Percentiles rank a stretch among this genome's conserved stretches.
phyloP scores from a whole-genome alignment of 2,329 filamentous ascomycete genomes.

The Colletotrichum tabaci region DNA sequence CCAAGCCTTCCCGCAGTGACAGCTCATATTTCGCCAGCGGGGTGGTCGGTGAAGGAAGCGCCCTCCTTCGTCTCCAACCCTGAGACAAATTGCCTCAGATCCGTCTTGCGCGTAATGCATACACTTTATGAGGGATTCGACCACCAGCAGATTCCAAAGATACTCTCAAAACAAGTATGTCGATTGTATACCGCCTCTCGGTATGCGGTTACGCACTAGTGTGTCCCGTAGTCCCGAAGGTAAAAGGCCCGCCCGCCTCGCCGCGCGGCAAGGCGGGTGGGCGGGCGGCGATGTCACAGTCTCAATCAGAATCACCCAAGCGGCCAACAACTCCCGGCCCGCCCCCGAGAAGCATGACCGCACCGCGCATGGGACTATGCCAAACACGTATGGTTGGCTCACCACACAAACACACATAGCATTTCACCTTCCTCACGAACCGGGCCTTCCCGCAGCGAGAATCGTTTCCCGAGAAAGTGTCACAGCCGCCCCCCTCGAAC shows the following conservation, averaged over 20 bases:
- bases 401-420: constrained; percentile 16
- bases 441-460: constrained; percentile 34
- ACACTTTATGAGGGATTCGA: constrained; percentile 7
- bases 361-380: constrained; percentile 28
- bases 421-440: constrained; percentile 17
- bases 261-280: constrained; percentile 3
- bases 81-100: background rate
- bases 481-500: constrained; percentile 3
- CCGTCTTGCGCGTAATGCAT: background rate
- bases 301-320: constrained; percentile 13
- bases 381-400: constrained; percentile 6
- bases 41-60: constrained; percentile 17
- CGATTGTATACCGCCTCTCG: constrained; percentile 12
- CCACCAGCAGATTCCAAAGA: constrained; percentile 14
- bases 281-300: constrained; percentile 33
- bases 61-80: constrained; percentile 3
- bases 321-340: constrained; percentile 36
- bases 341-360: constrained; percentile 35
- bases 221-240: background rate
- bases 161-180: constrained; percentile 15
- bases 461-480: constrained; percentile 27
- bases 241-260: constrained; percentile 11
- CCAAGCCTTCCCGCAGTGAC: constrained; percentile 17
- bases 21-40: constrained; percentile 24
- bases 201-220: constrained; percentile 14